These are phyloP conservation scores for Kodamaea laetipori DNA, from an alignment of 805 yeast species.

Conservation along the genomic window DNA sequence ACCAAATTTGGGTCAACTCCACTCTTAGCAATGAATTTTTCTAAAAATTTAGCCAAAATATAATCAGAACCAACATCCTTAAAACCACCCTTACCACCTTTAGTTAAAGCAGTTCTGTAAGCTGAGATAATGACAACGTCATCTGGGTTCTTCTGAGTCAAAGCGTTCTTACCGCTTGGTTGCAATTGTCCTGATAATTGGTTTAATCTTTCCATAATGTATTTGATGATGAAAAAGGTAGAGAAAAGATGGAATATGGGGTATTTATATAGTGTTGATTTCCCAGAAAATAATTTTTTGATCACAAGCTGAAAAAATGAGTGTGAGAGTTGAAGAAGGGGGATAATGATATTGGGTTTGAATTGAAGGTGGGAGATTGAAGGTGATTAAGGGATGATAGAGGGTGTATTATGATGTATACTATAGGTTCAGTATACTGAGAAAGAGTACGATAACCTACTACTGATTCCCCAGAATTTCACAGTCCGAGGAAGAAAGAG, in stretches of 20 bases:
- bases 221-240: not conserved
- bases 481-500: too few species aligned
- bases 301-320: conserved; percentile 11
- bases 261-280: conserved; percentile 10
- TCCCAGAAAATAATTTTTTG: conserved; percentile 6
- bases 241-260: conserved; percentile 11
- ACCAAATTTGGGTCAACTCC: conserved; percentile 54
- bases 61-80: conserved; percentile 83
- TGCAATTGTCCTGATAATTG: conserved; percentile 47
- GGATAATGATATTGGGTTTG: not conserved
- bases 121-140: conserved; percentile 93
- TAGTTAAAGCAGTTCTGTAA: conserved; percentile 86
- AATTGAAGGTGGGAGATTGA: too few species aligned
- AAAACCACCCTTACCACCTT: conserved; percentile 84
- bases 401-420: too few species aligned
- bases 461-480: too few species aligned
- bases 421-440: too few species aligned
- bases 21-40: conserved; percentile 58
- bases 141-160: conserved; percentile 65
- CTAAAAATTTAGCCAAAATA: conserved; percentile 64
- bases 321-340: not conserved
- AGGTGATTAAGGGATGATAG: too few species aligned
- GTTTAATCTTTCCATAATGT: conserved; percentile 47
- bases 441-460: too few species aligned
- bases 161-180: conserved; percentile 43